These are phyloP conservation scores for Volvox reticuliferus DNA, from an alignment of 139 green algal genomes.

Conservation along the genomic window DNA sequence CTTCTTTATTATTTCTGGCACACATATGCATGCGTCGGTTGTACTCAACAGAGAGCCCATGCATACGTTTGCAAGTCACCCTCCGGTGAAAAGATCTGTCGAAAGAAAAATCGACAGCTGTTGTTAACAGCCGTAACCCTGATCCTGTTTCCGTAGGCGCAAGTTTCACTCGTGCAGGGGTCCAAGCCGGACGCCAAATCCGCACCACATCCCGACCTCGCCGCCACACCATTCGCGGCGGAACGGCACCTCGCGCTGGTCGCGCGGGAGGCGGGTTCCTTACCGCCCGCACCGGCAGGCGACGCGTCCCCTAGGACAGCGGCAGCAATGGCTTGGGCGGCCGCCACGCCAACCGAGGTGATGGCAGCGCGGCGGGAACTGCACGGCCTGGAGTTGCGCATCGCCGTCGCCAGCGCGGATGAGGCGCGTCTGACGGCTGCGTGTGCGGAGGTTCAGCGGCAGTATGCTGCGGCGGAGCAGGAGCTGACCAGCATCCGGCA, in stretches of 20 bases:
- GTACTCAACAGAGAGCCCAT: too few relatives aligned
- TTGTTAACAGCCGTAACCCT: too few relatives aligned
- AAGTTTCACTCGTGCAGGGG: constrained; percentile 13
- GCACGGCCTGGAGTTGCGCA: constrained; percentile 15
- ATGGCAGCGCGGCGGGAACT: constrained; percentile 14
- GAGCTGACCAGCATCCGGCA: background rate
- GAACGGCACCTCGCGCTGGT: background rate
- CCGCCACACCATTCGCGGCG: background rate
- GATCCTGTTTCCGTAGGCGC: constrained; percentile 2
- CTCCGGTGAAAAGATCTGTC: too few relatives aligned
- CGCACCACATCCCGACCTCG: background rate
- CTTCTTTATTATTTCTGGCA: too few relatives aligned
- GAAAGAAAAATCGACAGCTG: too few relatives aligned
- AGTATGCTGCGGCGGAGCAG: constrained; percentile 26
- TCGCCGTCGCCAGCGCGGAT: constrained; percentile 4
- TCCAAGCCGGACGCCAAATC: background rate
- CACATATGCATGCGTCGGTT: too few relatives aligned
- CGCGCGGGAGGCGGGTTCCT: background rate
- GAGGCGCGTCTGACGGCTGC: constrained; percentile 22
- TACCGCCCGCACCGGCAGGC: too few relatives aligned
- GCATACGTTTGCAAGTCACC: too few relatives aligned
- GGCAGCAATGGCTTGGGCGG: background rate
- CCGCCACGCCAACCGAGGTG: constrained; percentile 3
- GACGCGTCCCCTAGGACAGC: background rate
- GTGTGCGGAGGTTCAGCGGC: constrained; percentile 24